A percentile compares a stretch with the other conserved stretches of the same genome.
Conservation (phyloP, 495 filamentous ascomycete genomes). For the Usnea hakonensis region DNA sequence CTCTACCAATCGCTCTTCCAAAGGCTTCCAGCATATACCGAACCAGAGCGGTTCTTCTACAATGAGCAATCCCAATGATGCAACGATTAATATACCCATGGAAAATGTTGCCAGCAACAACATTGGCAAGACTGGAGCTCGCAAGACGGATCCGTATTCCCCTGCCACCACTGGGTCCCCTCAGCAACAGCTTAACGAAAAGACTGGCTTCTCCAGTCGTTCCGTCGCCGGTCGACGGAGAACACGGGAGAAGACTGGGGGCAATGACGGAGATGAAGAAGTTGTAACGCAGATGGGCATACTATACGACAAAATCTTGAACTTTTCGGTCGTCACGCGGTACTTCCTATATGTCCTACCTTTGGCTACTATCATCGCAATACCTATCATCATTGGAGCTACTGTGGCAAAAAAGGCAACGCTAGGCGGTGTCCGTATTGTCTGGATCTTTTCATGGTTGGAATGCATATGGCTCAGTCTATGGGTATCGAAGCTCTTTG, state of each 20-base stretch:
- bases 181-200: constrained; percentile 19
- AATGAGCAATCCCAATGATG: constrained; percentile 47
- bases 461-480: constrained; percentile 83
- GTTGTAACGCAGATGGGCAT: constrained; percentile 75
- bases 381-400: constrained; percentile 74
- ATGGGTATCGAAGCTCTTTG: constrained; percentile 79
- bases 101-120: constrained; percentile 36
- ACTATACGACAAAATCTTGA: constrained; percentile 75
- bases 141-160: constrained; percentile 31
- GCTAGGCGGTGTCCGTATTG: constrained; percentile 59
- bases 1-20: constrained; percentile 20
- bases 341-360: constrained; percentile 87
- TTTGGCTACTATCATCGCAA: constrained; percentile 62
- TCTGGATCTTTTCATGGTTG: constrained; percentile 84
- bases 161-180: constrained; percentile 24
- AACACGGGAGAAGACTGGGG: constrained; percentile 36
- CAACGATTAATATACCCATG: constrained; percentile 53
- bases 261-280: constrained; percentile 52
- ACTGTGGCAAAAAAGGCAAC: constrained; percentile 41
- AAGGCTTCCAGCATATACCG: constrained; percentile 43
- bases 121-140: constrained; percentile 35
- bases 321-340: constrained; percentile 77
- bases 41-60: constrained; percentile 21
- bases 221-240: constrained; percentile 53
- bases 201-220: constrained; percentile 29